Conservation (phyloP, 805 yeast genomes). For the Ogataea naganishii region DNA sequence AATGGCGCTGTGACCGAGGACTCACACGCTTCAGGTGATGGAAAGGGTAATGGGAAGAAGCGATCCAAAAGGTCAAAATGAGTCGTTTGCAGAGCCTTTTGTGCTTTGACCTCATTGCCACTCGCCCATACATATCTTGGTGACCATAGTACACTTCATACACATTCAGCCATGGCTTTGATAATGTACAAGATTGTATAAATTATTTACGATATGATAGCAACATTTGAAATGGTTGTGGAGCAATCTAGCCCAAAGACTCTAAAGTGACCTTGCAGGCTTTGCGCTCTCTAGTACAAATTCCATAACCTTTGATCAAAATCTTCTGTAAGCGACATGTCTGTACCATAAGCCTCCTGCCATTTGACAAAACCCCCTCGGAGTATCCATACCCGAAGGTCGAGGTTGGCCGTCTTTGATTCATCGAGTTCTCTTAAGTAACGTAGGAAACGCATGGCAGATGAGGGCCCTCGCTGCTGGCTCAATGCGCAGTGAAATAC, state of each 20-base stretch:
- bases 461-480: conserved; percentile 86
- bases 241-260: too few relatives aligned
- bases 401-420: conserved; percentile 17
- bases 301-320: conserved; percentile 36
- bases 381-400: conserved; percentile 70
- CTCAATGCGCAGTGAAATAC: conserved; percentile 89
- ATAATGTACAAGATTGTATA: too few relatives aligned
- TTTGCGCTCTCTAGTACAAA: conserved; percentile 1
- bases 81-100: too few relatives aligned
- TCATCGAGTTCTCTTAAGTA: conserved; percentile 28
- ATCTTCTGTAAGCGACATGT: conserved; percentile 51
- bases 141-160: too few relatives aligned
- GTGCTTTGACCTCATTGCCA: too few relatives aligned
- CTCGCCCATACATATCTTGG: too few relatives aligned
- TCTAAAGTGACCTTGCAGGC: too few relatives aligned
- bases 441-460: conserved; percentile 58
- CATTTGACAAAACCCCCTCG: conserved; percentile 82
- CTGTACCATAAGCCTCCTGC: conserved; percentile 71
- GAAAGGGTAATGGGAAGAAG: conserved; percentile 3
- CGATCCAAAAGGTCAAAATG: too few relatives aligned
- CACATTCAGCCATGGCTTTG: too few relatives aligned
- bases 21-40: background rate
- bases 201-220: too few relatives aligned
- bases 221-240: too few relatives aligned
- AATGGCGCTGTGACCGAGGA: background rate